Conservation (phyloP, 129 eudicot species). For the Heracleum sosnowskyi region DNA sequence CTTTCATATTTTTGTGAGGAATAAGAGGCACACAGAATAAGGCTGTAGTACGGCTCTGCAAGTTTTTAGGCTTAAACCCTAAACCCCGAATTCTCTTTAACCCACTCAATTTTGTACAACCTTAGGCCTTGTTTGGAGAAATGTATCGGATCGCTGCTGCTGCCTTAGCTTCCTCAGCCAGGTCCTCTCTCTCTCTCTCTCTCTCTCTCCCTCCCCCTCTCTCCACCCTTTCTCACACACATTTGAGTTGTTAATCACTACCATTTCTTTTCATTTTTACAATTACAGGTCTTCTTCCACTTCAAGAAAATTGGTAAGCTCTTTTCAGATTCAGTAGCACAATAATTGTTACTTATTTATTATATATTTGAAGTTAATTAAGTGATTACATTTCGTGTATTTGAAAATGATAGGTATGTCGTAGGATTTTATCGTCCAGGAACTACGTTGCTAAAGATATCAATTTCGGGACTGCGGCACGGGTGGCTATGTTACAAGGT, state of each 20-base stretch:
- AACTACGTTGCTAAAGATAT: slow-evolving; percentile 91
- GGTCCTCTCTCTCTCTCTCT: slow-evolving; percentile 22
- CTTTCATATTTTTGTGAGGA: too few relatives aligned
- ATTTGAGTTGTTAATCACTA: not conserved
- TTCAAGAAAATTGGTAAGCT: slow-evolving; percentile 48
- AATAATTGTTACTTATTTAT: not conserved
- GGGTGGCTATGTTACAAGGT: slow-evolving; percentile 83
- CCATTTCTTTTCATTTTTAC: not conserved
- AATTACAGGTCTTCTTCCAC: slow-evolving; percentile 59
- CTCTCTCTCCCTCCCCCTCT: not conserved
- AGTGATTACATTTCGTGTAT: not conserved
- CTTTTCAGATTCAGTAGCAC: not conserved
- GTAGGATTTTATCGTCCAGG: slow-evolving; percentile 49
- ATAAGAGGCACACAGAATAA: too few relatives aligned
- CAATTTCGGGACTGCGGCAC: slow-evolving; percentile 57
- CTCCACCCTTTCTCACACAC: not conserved
- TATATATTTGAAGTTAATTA: not conserved
- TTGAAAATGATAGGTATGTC: slow-evolving; percentile 32
- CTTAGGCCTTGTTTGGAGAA: not conserved
- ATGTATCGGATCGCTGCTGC: slow-evolving; percentile 62
- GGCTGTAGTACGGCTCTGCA: too few relatives aligned
- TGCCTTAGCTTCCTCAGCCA: slow-evolving; percentile 52
- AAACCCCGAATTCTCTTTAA: not conserved
- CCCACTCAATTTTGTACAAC: not conserved
- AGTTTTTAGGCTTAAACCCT: slow-evolving; percentile 11